A percentile compares a stretch with the other conserved stretches of the same genome.
Evolutionary conservation across 2,329 filamentous ascomycete species (phyloP).

Genomic region (Diaporthe sp.): DNA sequence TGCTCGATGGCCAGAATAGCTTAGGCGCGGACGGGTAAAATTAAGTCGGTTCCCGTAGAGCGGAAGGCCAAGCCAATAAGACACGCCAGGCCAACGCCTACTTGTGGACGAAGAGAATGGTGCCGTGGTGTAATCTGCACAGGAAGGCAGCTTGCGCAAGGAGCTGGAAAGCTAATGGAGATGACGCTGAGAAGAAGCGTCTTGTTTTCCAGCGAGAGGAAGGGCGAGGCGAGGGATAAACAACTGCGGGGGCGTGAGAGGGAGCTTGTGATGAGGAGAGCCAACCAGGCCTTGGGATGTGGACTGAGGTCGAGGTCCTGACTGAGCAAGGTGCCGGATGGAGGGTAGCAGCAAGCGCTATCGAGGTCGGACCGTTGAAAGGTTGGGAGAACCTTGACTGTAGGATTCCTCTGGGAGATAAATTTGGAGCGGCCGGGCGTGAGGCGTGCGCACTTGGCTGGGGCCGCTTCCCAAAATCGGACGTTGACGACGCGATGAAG

Average conservation of each 20-base stretch:
- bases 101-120: not conserved
- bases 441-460: conserved; percentile 11
- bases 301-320: not conserved
- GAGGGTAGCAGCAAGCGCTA: not conserved
- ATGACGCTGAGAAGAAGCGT: not conserved
- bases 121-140: conserved; percentile 22
- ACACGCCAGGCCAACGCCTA: conserved; percentile 4
- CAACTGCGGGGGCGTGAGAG: conserved; percentile 12
- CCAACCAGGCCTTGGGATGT: not conserved
- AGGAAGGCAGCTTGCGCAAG: not conserved
- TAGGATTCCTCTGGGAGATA: conserved; percentile 14
- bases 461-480: conserved; percentile 8
- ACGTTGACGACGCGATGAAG: not conserved
- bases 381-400: conserved; percentile 14
- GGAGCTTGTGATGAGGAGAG: not conserved
- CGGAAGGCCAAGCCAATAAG: conserved; percentile 27
- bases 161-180: conserved; percentile 6
- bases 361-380: conserved; percentile 13
- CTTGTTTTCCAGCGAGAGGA: not conserved
- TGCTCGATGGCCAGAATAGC: conserved; percentile 1
- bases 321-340: not conserved
- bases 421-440: conserved; percentile 20
- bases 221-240: conserved; percentile 5
- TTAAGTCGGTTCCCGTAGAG: conserved; percentile 23
- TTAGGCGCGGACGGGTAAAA: conserved; percentile 7